Evolutionary conservation across 805 yeast genomes (phyloP), one percentile per base, ranked within the genome.

Genomic region (Scheffersomyces lignosus): DNA sequence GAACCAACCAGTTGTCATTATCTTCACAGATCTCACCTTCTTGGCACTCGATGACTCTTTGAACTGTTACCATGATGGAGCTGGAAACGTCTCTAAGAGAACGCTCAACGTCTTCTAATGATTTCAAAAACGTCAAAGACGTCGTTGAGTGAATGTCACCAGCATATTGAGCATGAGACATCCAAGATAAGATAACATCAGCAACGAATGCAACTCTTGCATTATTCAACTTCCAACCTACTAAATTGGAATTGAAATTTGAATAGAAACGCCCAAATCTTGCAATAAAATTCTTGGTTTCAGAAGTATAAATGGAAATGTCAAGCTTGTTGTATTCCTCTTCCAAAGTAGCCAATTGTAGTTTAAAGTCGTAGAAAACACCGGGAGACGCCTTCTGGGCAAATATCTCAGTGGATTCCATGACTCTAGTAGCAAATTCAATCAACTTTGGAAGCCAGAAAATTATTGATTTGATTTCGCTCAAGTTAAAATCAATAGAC

Each of bases 31-130:
- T 48, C 2, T 45, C 57, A 3, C 50, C 58, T 18, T 49, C 45
- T 33, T 69, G 69, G 8, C 52, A 45, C 23, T 66, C 77, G 32
- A 64, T 62, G 6, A 75, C 59, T 42, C 77, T 75, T 59, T 90
- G 97, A 47, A 85, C 73, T 0, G 83, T 73, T 20, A 90, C 67
- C 36, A 89, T 60, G 14, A 87, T 71, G 3, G 83, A 71, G 13
- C 76, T 76, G 3, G 81, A 69, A 3, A 85, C 50, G 15, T 71
- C 64, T 37, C 82, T 67, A 40, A 82, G 66, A 2, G 63, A 48
- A 2, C 37, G 32, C 44, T 84, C 88, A 29, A 78, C 43, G 4
- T 54, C 64, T 23, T 66, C 67, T 3, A 68, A 41, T 20, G 6
- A 4, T 7, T 10, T 10, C 24, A 20, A 20, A 10, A 7, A 7